phyloP scores from a whole-genome alignment of 352 stramenopile genomes.

The Globisporangium polare region DNA sequence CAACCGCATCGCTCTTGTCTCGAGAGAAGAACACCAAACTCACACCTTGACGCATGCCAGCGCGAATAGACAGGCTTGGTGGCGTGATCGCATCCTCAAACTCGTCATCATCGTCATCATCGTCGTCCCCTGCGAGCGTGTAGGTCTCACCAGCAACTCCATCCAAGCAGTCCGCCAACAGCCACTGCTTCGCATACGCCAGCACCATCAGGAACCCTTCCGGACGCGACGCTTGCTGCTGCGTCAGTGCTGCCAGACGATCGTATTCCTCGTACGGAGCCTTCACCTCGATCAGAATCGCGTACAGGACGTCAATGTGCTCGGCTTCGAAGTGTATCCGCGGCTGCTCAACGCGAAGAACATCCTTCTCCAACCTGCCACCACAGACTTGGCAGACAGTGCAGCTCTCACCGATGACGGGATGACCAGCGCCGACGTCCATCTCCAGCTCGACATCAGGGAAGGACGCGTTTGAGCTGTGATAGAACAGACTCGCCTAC shows the following conservation, averaged over 20 bases:
- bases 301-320: slow-evolving; percentile 83
- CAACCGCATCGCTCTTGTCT: slow-evolving; percentile 7
- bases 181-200: slow-evolving; percentile 83
- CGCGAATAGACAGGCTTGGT: slow-evolving; percentile 64
- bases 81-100: slow-evolving; percentile 87
- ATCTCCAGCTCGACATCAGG: slow-evolving; percentile 80
- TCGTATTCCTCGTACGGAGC: slow-evolving; percentile 86
- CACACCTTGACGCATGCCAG: slow-evolving; percentile 40
- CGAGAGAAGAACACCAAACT: slow-evolving; percentile 51
- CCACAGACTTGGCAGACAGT: slow-evolving; percentile 31
- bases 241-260: slow-evolving; percentile 56
- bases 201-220: slow-evolving; percentile 84
- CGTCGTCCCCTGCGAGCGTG: slow-evolving; percentile 40
- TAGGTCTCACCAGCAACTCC: slow-evolving; percentile 44
- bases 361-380: slow-evolving; percentile 18
- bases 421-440: slow-evolving; percentile 39
- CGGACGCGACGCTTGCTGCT: slow-evolving; percentile 68
- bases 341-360: slow-evolving; percentile 25
- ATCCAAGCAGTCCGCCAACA: slow-evolving; percentile 75
- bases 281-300: slow-evolving; percentile 84
- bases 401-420: slow-evolving; percentile 26
- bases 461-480: slow-evolving; percentile 72
- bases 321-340: slow-evolving; percentile 69
- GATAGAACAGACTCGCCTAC: slow-evolving; percentile 66
- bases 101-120: slow-evolving; percentile 77